Evolutionary conservation across 257 asterid genomes (phyloP).

Genomic region (Avicennia marina): DNA sequence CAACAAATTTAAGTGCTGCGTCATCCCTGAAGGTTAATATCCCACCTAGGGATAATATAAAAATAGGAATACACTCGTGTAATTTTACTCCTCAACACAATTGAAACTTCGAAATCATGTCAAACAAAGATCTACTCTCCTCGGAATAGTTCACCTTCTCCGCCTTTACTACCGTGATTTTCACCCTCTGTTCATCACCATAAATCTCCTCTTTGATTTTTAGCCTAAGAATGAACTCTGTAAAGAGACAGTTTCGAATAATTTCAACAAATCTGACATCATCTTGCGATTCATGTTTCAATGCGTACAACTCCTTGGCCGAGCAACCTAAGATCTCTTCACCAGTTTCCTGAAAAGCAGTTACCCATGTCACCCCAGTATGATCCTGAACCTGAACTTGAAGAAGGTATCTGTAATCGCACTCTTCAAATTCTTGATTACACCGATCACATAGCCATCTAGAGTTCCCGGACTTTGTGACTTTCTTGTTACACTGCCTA

Average conservation of each 20-base stretch:
- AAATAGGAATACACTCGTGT: too few relatives aligned
- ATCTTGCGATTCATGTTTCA: conserved; percentile 50
- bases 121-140: conserved; percentile 56
- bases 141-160: conserved; percentile 63
- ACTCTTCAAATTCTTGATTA: conserved; percentile 78
- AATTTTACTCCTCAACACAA: conserved; percentile 19
- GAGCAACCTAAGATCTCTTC: conserved; percentile 83
- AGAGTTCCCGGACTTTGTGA: conserved; percentile 59
- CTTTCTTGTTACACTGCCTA: conserved; percentile 87
- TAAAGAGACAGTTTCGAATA: conserved; percentile 51
- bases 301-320: conserved; percentile 68
- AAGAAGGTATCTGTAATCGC: conserved; percentile 87
- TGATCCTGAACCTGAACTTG: conserved; percentile 91
- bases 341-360: conserved; percentile 93
- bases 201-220: conserved; percentile 83
- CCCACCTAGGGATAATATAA: too few relatives aligned
- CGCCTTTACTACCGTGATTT: conserved; percentile 78
- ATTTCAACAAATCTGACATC: conserved; percentile 54
- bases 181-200: conserved; percentile 86
- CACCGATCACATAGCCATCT: conserved; percentile 88
- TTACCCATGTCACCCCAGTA: conserved; percentile 85
- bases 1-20: too few relatives aligned
- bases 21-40: too few relatives aligned
- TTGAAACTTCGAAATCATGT: conserved; percentile 33
- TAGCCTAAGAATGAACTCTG: conserved; percentile 61